Conservation (phyloP, 2,329 filamentous ascomycete species). For the Metarhizium rileyi region DNA sequence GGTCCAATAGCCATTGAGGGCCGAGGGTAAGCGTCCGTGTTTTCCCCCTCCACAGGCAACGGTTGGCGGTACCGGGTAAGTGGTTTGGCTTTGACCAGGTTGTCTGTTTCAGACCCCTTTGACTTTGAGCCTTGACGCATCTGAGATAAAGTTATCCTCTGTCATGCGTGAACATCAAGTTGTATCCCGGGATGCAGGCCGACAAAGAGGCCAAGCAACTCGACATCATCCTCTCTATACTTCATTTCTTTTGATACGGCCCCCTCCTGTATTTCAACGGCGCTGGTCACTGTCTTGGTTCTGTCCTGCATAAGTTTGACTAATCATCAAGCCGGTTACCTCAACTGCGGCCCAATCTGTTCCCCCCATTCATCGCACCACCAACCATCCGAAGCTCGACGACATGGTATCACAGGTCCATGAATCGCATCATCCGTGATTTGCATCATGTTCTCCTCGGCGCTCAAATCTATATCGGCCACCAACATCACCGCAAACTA, state of each 20-base stretch:
- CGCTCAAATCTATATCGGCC: slow-evolving; percentile 84
- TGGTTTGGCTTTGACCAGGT: not conserved
- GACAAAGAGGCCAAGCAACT: not conserved
- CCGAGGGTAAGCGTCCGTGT: slow-evolving; percentile 5
- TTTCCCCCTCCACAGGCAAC: not conserved
- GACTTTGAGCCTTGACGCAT: no score
- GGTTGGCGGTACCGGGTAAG: not conserved
- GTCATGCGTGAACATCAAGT: no score
- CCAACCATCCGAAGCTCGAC: slow-evolving; percentile 4
- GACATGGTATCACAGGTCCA: slow-evolving; percentile 18
- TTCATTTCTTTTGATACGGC: no score
- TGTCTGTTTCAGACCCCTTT: not conserved
- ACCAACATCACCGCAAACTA: slow-evolving; percentile 91
- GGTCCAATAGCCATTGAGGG: not conserved
- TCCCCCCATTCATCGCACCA: not conserved
- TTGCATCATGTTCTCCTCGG: slow-evolving; percentile 73
- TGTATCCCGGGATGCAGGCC: not conserved
- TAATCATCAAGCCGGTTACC: no score
- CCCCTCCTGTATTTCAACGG: no score
- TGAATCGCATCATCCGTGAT: slow-evolving; percentile 10
- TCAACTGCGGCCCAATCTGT: not conserved
- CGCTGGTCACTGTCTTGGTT: no score
- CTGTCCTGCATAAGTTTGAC: no score
- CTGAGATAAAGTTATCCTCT: no score
- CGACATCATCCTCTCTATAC: no score